Evolutionary conservation across 2,329 filamentous ascomycete species (phyloP), one percentile per base, ranked within the genome.

Genomic region (Diaporthe capsici): DNA sequence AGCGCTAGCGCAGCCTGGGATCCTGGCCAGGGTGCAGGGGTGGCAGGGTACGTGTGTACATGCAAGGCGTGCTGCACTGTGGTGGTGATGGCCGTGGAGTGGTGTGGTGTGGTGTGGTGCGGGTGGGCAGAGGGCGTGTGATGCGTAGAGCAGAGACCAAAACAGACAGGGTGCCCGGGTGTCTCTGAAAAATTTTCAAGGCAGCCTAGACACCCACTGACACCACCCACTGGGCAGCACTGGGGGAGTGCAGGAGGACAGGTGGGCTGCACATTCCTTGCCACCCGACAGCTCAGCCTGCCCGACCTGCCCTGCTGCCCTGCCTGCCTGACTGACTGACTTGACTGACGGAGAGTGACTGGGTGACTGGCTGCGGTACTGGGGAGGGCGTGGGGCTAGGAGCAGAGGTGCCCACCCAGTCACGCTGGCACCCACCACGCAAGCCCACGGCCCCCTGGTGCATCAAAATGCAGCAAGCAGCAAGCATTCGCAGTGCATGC

Each of bases 121-220:
- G 63, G 34, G 65, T 55, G 49, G 65, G 49, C 49, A 55, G 65
- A 57, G 70, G 75, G 73, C 61, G 75, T 75, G 73, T 76, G 68
- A 71, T 75, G 70, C 61, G 57, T 25, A 70, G 68, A 53, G 72
- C 49, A 63, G n/a, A 67, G 72, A 65, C 67, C 63, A 53, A 75
- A 68, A 63, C 49, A 67, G 72, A 65, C 67, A 72, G 72, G 72
- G 75, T 75, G 72, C 71, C 72, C 74, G 72, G 72, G 75, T 75
- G 72, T 75, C 72, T 76, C 68, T 72, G 68, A 76, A 75, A 75
- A 72, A 25, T 75, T 76, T 76, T 75, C 55, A 67, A 70, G 61
- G 51, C 72, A 71, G 63, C 28, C 72, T 61, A 67, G 61, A 67
- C 72, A 53, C 57, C 72, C 61, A 67, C 72, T 60, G 72, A 47